A percentile compares a stretch with the other conserved stretches of the same genome.
Conservation (phyloP, 345 rosid genomes). For the Moricandia arvensis region DNA sequence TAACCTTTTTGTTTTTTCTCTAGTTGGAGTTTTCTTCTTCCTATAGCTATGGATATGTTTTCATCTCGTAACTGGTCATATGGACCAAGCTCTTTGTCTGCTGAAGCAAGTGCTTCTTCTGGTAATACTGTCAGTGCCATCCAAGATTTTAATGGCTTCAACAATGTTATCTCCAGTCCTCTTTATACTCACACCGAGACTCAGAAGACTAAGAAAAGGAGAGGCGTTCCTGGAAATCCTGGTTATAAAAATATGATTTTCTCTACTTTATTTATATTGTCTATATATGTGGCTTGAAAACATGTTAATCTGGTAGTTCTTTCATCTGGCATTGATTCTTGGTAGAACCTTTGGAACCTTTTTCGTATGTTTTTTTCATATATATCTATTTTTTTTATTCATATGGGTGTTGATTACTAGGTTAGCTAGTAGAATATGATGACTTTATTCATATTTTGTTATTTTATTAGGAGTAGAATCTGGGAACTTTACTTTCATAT, state of each 20-base stretch:
- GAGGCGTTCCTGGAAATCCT: slow-evolving; percentile 92
- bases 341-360: slow-evolving; percentile 7
- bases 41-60: slow-evolving; percentile 44
- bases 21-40: too few species aligned
- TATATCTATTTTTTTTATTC: not conserved
- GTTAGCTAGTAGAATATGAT: slow-evolving; percentile 3
- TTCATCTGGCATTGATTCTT: not conserved
- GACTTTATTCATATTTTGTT: slow-evolving; percentile 5
- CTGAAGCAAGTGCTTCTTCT: slow-evolving; percentile 69
- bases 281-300: not conserved
- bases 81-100: slow-evolving; percentile 58
- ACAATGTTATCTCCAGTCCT: slow-evolving; percentile 40
- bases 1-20: slow-evolving; percentile 24
- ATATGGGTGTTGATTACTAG: not conserved
- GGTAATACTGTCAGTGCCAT: slow-evolving; percentile 41
- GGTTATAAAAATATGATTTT: slow-evolving; percentile 40
- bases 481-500: not conserved
- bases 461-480: not conserved
- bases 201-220: slow-evolving; percentile 67
- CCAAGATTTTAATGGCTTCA: slow-evolving; percentile 50
- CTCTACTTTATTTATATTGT: not conserved
- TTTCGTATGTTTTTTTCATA: not conserved
- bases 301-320: not conserved
- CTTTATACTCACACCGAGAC: slow-evolving; percentile 39
- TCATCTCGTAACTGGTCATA: slow-evolving; percentile 61